These are phyloP conservation scores for Kickxella alabastrina DNA, from an alignment of 192 early-diverging fungal species.

Conservation along the genomic window DNA sequence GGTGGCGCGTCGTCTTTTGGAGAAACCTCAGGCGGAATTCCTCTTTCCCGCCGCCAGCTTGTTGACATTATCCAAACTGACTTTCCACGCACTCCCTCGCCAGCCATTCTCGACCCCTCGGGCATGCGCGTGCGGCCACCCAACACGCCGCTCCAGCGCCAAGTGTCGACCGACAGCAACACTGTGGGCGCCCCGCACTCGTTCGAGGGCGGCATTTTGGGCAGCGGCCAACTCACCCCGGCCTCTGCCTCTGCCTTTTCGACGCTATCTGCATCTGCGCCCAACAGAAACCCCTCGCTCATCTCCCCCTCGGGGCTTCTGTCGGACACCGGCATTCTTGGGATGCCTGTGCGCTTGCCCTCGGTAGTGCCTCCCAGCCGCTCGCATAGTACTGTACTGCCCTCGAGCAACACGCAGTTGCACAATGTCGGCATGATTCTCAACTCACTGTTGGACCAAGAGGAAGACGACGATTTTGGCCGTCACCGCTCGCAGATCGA, in stretches of 20 bases:
- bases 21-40: constrained; percentile 8
- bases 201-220: constrained; percentile 1
- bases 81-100: constrained; percentile 50
- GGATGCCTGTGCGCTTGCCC: constrained; percentile 21
- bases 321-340: constrained; percentile 29
- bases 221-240: constrained; percentile 5
- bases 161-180: constrained; percentile 3
- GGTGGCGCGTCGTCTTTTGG: constrained; percentile 7
- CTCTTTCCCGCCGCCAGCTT: constrained; percentile 39
- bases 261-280: constrained; percentile 28
- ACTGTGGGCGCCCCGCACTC: constrained; percentile 4
- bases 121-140: constrained; percentile 14
- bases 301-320: constrained; percentile 22
- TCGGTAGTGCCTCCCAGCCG: constrained; percentile 32
- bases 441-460: constrained; percentile 48
- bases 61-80: constrained; percentile 49
- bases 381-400: constrained; percentile 28
- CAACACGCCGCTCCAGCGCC: constrained; percentile 12
- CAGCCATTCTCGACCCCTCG: constrained; percentile 29
- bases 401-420: constrained; percentile 6
- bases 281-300: constrained; percentile 12
- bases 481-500: constrained; percentile 40
- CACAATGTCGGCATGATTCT: constrained; percentile 40
- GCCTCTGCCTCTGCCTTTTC: constrained; percentile 36
- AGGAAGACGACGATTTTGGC: constrained; percentile 29